Evolutionary conservation across 1,284 basidiomycete species (phyloP).

Genomic region (Meripilus lineatus): DNA sequence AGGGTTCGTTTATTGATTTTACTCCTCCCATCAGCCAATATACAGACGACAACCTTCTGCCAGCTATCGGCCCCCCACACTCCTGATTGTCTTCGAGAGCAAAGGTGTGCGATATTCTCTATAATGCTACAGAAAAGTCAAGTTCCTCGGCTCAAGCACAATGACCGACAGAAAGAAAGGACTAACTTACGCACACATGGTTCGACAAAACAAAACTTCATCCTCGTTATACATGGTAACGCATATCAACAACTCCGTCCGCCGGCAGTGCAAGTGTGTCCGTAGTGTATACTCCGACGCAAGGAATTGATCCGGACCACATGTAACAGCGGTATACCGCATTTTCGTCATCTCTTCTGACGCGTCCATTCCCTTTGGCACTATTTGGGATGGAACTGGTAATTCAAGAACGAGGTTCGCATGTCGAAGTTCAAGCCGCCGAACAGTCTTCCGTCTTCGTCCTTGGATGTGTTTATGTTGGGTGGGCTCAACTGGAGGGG

Average conservation of each 20-base stretch:
- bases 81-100: slow-evolving; percentile 88
- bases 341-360: slow-evolving; percentile 88
- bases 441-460: too few species aligned
- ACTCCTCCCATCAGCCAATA: slow-evolving; percentile 92
- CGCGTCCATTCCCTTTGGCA: slow-evolving; percentile 75
- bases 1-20: slow-evolving; percentile 91
- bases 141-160: too few species aligned
- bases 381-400: slow-evolving; percentile 78
- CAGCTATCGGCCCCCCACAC: slow-evolving; percentile 96
- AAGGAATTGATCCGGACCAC: slow-evolving; percentile 92
- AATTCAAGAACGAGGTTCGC: slow-evolving; percentile 87
- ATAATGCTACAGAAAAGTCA: slow-evolving; percentile 97
- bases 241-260: slow-evolving; percentile 91
- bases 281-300: slow-evolving; percentile 79
- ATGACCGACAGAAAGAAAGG: too few species aligned
- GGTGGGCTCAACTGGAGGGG: too few species aligned
- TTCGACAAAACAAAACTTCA: slow-evolving; percentile 90
- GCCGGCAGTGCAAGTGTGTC: slow-evolving; percentile 74
- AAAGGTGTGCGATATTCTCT: slow-evolving; percentile 86
- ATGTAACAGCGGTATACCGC: slow-evolving; percentile 85
- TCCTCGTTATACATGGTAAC: slow-evolving; percentile 98
- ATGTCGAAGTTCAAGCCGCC: slow-evolving; percentile 69
- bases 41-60: slow-evolving; percentile 97
- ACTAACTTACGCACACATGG: too few species aligned
- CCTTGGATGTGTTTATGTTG: too few species aligned